A percentile compares a stretch with the other conserved stretches of the same genome.
Conservation (phyloP, 495 filamentous ascomycete genomes). For the Xylaria palmicola region DNA sequence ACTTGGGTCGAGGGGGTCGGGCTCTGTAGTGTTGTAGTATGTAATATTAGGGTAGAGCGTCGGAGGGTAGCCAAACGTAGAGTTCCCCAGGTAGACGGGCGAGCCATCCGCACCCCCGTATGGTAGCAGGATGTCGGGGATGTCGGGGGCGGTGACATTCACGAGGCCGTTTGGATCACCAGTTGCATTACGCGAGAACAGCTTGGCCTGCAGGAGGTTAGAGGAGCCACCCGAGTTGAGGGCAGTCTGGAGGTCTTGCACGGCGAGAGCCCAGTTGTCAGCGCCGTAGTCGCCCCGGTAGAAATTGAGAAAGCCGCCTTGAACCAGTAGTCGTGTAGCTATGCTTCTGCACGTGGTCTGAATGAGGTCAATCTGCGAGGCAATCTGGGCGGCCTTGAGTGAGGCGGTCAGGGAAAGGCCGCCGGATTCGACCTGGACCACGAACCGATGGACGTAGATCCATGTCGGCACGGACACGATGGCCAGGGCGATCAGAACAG, state of each 20-base stretch:
- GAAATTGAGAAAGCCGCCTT: constrained; percentile 60
- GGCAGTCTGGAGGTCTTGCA: constrained; percentile 60
- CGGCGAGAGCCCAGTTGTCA: constrained; percentile 55
- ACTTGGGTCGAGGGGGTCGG: constrained; percentile 34
- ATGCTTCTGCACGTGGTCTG: constrained; percentile 67
- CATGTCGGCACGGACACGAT: constrained; percentile 53
- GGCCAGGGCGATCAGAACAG: constrained; percentile 64
- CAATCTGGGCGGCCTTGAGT: constrained; percentile 77
- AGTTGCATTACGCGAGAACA: constrained; percentile 64
- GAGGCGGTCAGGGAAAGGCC: constrained; percentile 75
- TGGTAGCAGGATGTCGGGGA: constrained; percentile 54
- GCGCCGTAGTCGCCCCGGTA: constrained; percentile 53
- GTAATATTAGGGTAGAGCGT: constrained; percentile 74
- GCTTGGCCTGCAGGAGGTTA: constrained; percentile 61
- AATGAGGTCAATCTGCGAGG: constrained; percentile 71
- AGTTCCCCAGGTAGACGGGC: constrained; percentile 57
- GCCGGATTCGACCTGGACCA: constrained; percentile 57
- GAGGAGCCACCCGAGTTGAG: constrained; percentile 51
- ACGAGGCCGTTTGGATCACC: constrained; percentile 54
- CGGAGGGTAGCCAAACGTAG: constrained; percentile 61
- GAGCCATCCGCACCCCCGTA: constrained; percentile 56
- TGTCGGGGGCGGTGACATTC: constrained; percentile 55
- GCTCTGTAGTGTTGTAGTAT: constrained; percentile 44
- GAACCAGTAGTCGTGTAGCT: constrained; percentile 65
- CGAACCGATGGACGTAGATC: constrained; percentile 74